Evolutionary conservation across 83 land plant species (phyloP), one percentile per base, ranked within the genome.

Genomic region (Picea engelmannii): DNA sequence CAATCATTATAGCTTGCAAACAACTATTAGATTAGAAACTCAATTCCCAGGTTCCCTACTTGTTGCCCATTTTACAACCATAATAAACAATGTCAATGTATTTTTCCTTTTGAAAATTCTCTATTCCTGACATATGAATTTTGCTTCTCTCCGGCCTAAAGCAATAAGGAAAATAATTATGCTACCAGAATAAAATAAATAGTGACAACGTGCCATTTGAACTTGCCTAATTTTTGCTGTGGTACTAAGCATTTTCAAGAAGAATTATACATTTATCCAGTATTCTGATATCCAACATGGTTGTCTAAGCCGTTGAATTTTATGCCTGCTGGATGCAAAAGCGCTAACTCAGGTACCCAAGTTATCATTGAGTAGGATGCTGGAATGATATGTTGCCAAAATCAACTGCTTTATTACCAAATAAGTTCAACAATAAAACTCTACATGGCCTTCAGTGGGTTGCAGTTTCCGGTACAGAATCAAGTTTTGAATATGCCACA

Each of bases 221-320:
- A 55, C 74, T 42, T 69, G 21, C 7, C 38, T 69, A 17, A 69
- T 17, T 38, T 17, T 38, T 69, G 21, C 6, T 68, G 20, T 6
- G 20, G 18, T 69, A 6, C 38, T 69, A 38, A 18, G 40, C 47
- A 6, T 31, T 18, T 47, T 44, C 76, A 42, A 44, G 58, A 40
- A 73, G 11, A 52, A 47, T 44, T 73, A 16, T 73, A 21, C 4
- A n/a, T 44, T 44, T 42, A 23, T 4, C 24, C 5, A 42, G 47
- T 73, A 42, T 42, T 73, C 76, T 73, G 55, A 25, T 44, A 73
- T 52, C 4, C 76, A 21, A 73, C 10, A 73, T 69, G 38, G 25
- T 18, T 31, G 11, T 31, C 3, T 18, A 69, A 38, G 11, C 74
- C 38, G 40, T 5, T 27, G 35, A 44, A 12, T 8, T 44, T 2